Base-by-base conservation (phyloP, 2,329 filamentous ascomycete species). In the Hymenoscyphus albidus region DNA sequence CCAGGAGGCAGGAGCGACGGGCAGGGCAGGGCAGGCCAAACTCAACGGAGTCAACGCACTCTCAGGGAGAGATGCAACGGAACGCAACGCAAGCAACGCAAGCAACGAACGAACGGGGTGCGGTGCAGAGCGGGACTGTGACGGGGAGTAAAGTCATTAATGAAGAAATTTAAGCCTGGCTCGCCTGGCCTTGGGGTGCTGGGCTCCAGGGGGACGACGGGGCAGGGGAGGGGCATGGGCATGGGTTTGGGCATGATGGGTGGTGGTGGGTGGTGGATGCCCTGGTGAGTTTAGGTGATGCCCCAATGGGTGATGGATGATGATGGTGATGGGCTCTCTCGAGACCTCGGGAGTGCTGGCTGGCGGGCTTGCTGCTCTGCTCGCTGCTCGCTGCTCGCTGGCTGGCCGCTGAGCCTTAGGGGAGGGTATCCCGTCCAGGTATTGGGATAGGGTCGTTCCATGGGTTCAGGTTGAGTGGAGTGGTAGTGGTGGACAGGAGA, bases 151-250 rank as follows among this genome's bases (percentile, higher is more conserved):
- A 62, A 56, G 27, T 62, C 48, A 65, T 61, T 60, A 62, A 65
- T 65, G 63, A 64, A 64, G 63, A 65, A 65, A 65, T 65, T 60
- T 65, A 31, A 56, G 42, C 27, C 61, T 35, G 35, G 35, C 35
- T 35, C 35, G 35, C 9, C 35, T 35, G 9, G 35, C 6, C 35
- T 35, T 35, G 35, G 35, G 35, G 35, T 35, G 5, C 9, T 7
- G 35, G 35, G 35, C 6, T 35, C 5, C 35, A 10, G 35, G 35
- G 35, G 35, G 27, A 27, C 27, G 27, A 27, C 27, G 27, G 27
- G 27, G 27, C 27, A 27, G 27, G 27, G 27, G 27, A 27, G 27
- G 27, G 27, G 27, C 2, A 27, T 27, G 27, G 27, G 27, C 27
- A 27, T 27, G 27, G 27, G 27, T 27, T 27, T 27, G 27, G 27